These are phyloP conservation scores for Fusarium proliferatum DNA, from an alignment of 2,329 filamentous ascomycete species.

Conservation along the genomic window DNA sequence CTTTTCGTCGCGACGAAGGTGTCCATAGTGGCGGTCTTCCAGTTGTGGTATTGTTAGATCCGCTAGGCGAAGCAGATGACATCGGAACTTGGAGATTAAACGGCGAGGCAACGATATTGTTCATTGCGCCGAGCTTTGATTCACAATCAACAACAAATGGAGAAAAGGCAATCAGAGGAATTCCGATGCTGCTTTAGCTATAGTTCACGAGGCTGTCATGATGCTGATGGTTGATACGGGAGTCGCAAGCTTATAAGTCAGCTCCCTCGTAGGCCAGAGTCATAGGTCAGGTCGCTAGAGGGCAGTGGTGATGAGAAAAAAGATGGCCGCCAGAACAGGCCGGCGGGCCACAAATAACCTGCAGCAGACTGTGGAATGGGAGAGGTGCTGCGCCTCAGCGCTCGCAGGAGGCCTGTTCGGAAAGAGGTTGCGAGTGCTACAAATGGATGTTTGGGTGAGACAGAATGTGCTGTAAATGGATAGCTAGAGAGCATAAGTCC, in stretches of 20 bases:
- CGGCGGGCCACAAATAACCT: slow-evolving; percentile 22
- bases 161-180: slow-evolving; percentile 8
- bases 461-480: slow-evolving; percentile 20
- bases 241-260: slow-evolving; percentile 34
- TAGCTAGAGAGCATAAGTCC: slow-evolving; percentile 2
- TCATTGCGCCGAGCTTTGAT: slow-evolving; percentile 12
- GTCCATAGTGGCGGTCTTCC: slow-evolving; percentile 70
- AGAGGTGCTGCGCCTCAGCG: slow-evolving; percentile 32
- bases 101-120: slow-evolving; percentile 27
- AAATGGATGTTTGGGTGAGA: slow-evolving; percentile 15
- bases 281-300: slow-evolving; percentile 13
- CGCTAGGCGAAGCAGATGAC: slow-evolving; percentile 45
- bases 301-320: slow-evolving; percentile 24
- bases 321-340: slow-evolving; percentile 31
- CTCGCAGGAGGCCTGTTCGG: slow-evolving; percentile 32
- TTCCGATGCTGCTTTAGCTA: slow-evolving; percentile 25
- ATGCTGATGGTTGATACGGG: slow-evolving; percentile 19
- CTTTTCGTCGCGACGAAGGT: slow-evolving; percentile 61
- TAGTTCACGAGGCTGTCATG: slow-evolving; percentile 28
- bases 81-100: slow-evolving; percentile 29
- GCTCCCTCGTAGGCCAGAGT: slow-evolving; percentile 22
- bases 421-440: slow-evolving; percentile 3
- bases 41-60: slow-evolving; percentile 47
- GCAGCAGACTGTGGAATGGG: slow-evolving; percentile 16
- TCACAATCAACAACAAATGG: neutral